Conservation (phyloP, 148 eudicot species). For the Drosera capensis region DNA sequence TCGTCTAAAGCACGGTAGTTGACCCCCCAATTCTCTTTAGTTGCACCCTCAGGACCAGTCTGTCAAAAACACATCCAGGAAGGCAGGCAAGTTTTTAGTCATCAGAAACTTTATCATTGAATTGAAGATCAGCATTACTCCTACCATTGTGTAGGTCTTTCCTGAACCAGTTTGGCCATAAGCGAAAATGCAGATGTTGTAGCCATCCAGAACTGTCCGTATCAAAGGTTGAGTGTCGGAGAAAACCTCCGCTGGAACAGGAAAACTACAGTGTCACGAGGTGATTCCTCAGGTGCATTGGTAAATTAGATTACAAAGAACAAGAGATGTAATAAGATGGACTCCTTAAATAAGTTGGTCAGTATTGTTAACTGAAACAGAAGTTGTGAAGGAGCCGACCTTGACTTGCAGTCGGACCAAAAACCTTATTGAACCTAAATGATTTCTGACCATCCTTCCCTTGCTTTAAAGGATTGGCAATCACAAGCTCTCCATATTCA, state of each 20-base stretch:
- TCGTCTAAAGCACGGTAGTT: conserved; percentile 79
- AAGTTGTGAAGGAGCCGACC: conserved; percentile 29
- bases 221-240: conserved; percentile 72
- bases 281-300: too few relatives aligned
- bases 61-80: conserved; percentile 9
- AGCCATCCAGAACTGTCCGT: conserved; percentile 91
- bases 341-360: too few relatives aligned
- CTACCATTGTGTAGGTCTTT: conserved; percentile 95
- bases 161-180: conserved; percentile 99
- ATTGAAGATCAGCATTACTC: too few relatives aligned
- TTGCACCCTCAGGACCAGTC: conserved; percentile 92
- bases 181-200: conserved; percentile 87
- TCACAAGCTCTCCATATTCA: conserved; percentile 85
- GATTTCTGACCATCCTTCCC: conserved; percentile 78
- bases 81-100: not conserved
- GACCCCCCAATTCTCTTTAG: conserved; percentile 88
- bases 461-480: conserved; percentile 69
- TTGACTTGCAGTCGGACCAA: conserved; percentile 57
- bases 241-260: conserved; percentile 74
- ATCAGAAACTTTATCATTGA: not conserved
- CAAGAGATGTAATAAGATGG: too few relatives aligned
- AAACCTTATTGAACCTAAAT: conserved; percentile 83
- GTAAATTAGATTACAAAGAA: too few relatives aligned
- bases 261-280: not conserved
- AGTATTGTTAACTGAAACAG: too few relatives aligned